Evolutionary conservation across 2,329 filamentous ascomycete genomes (phyloP).

Genomic region (Exophiala aquamarina): DNA sequence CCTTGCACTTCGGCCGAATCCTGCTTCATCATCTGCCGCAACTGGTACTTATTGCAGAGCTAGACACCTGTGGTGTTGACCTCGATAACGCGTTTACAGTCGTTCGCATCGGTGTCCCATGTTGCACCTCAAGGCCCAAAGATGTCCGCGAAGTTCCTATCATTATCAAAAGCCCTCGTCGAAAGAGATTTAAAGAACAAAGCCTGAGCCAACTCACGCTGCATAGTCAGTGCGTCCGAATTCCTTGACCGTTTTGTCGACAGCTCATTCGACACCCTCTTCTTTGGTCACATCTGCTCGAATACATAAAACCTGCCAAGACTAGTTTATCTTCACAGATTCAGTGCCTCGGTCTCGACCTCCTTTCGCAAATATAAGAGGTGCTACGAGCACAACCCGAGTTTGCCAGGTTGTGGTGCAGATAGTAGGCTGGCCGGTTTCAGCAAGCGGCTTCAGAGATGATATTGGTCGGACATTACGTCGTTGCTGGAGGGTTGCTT

Average conservation of each 20-base stretch:
- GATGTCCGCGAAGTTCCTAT: constrained; percentile 82
- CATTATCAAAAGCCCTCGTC: not conserved
- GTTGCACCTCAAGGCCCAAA: constrained; percentile 20
- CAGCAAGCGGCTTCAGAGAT: too few relatives aligned
- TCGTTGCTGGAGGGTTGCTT: too few relatives aligned
- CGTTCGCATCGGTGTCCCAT: constrained; percentile 56
- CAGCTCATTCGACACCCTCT: constrained; percentile 19
- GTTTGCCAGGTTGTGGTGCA: too few relatives aligned
- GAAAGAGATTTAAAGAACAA: too few relatives aligned
- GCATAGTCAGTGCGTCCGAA: constrained; percentile 70
- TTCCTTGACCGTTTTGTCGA: constrained; percentile 18
- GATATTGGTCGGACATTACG: too few relatives aligned
- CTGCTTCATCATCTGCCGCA: constrained; percentile 40
- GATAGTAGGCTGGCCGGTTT: too few relatives aligned
- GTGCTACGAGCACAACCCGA: too few relatives aligned
- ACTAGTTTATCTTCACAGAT: too few relatives aligned
- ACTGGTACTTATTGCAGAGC: constrained; percentile 89
- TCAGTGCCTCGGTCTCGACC: too few relatives aligned
- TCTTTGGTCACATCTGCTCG: constrained; percentile 23
- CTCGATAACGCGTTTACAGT: constrained; percentile 88
- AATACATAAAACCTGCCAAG: too few relatives aligned
- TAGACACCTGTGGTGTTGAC: constrained; percentile 98
- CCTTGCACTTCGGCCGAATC: constrained; percentile 13
- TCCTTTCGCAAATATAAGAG: too few relatives aligned
- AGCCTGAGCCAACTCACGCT: constrained; percentile 50